These are phyloP conservation scores for Prunus armeniaca DNA, from an alignment of 306 rosid species.

Conservation along the genomic window DNA sequence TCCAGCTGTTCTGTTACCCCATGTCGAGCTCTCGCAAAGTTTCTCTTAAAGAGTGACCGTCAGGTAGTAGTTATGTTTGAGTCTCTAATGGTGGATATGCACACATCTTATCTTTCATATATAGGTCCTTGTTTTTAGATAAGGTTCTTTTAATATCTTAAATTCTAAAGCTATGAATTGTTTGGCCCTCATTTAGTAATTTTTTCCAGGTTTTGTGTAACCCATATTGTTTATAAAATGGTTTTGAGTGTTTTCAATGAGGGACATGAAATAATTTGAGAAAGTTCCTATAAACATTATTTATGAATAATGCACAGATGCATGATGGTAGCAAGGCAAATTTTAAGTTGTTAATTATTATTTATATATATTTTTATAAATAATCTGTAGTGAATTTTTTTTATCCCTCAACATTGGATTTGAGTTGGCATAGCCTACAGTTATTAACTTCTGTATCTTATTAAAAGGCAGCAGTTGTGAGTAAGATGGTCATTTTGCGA, in stretches of 20 bases:
- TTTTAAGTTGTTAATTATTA: too few relatives aligned
- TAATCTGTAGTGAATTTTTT: too few relatives aligned
- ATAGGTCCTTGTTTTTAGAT: not conserved
- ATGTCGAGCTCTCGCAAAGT: slow-evolving; percentile 77
- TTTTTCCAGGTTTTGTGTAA: not conserved
- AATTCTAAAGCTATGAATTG: not conserved
- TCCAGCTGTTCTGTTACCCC: slow-evolving; percentile 58
- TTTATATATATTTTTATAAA: too few relatives aligned
- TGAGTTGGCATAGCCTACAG: too few relatives aligned
- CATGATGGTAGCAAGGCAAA: not conserved
- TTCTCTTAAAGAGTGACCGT: slow-evolving; percentile 78
- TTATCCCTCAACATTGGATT: too few relatives aligned
- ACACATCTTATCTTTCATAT: not conserved
- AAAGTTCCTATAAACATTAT: not conserved
- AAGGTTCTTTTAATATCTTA: not conserved
- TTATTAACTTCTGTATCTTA: too few relatives aligned
- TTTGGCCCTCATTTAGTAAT: not conserved
- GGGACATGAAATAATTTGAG: not conserved
- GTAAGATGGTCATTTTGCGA: not conserved
- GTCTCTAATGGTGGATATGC: not conserved
- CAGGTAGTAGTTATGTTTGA: slow-evolving; percentile 52
- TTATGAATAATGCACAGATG: not conserved
- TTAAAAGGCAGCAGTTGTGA: not conserved
- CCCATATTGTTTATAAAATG: not conserved
- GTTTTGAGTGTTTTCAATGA: not conserved